These are phyloP conservation scores for Hypoxylon fragiforme DNA, from an alignment of 495 filamentous ascomycete species.

Conservation along the genomic window DNA sequence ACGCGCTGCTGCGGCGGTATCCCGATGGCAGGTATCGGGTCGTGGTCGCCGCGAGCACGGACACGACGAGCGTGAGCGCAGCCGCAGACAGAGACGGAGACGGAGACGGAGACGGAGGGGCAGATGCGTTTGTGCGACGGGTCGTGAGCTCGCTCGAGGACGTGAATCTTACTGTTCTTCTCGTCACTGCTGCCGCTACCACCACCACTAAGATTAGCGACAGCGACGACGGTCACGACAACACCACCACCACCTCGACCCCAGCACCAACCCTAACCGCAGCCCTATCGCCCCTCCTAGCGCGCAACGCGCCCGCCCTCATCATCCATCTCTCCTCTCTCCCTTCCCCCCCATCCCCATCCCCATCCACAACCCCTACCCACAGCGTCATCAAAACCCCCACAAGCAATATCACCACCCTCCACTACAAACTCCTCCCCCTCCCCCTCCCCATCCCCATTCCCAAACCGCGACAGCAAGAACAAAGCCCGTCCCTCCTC, in stretches of 20 bases:
- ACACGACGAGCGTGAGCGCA: no score
- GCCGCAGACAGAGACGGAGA: neutral
- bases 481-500: conserved; percentile 19
- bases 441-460: neutral
- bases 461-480: neutral
- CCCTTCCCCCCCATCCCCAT: neutral
- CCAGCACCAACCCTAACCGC: conserved; percentile 5
- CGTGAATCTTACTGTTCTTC: conserved; percentile 34
- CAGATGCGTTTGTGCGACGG: neutral
- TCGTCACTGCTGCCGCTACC: no score
- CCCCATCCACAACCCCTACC: neutral
- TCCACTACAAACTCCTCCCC: neutral
- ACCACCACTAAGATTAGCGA: no score
- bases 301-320: conserved; percentile 25
- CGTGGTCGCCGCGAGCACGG: conserved; percentile 30
- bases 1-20: conserved; percentile 23
- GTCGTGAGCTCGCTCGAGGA: conserved; percentile 23
- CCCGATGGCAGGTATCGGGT: conserved; percentile 38
- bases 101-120: neutral
- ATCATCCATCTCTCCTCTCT: conserved; percentile 16
- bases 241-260: neutral
- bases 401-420: no score
- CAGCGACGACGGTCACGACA: conserved; percentile 9
- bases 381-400: no score
- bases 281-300: conserved; percentile 23